Evolutionary conservation across 2,329 filamentous ascomycete genomes (phyloP), one percentile per base, ranked within the genome.

Genomic region (Stagonosporopsis rhizophila): DNA sequence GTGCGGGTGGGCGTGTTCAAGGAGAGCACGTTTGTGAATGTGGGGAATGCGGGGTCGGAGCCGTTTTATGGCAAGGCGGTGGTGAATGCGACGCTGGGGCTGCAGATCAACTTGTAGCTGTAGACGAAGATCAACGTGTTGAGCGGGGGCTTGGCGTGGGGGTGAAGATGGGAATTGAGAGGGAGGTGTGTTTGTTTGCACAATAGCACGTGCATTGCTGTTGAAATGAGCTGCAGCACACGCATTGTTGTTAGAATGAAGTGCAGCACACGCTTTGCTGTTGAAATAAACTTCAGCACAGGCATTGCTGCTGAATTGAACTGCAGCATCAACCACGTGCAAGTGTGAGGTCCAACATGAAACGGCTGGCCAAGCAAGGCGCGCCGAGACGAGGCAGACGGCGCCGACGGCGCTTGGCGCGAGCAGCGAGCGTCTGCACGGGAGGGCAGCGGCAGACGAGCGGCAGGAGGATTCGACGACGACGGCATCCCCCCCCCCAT

Each of bases 21-120:
- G 3, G 65, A 70, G 11, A 66, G 59, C 17, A 78, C 75, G 1
- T 80, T 74, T 53, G 75, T 80, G 32, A 80, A 80, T 48, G 77
- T 80, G 6, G 77, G 77, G 1, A 80, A 80, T 57, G 77, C 72
- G 17, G 77, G 78, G 2, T 60, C 57, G 9, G 64, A 68, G 58
- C 49, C 59, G 2, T 68, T 68, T 35, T 65, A 65, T 34, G 64
- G 66, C 1, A 62, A 68, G 30, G 65, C 64, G 19, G 57, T 57
- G 14, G 17, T 69, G 37, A 52, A 64, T 22, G 64, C 66, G 11
- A 65, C 59, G 12, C 38, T 69, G 17, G 63, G 63, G 19, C 51
- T 69, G 48, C 57, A 69, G 56, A 62, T 66, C 22, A 59, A 65
- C 32, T 42, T 67, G 49, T 55, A 55, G 51, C n/a, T n/a, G n/a